Evolutionary conservation across 805 yeast genomes (phyloP).

Genomic region (Wickerhamomyces strasburgensis): DNA sequence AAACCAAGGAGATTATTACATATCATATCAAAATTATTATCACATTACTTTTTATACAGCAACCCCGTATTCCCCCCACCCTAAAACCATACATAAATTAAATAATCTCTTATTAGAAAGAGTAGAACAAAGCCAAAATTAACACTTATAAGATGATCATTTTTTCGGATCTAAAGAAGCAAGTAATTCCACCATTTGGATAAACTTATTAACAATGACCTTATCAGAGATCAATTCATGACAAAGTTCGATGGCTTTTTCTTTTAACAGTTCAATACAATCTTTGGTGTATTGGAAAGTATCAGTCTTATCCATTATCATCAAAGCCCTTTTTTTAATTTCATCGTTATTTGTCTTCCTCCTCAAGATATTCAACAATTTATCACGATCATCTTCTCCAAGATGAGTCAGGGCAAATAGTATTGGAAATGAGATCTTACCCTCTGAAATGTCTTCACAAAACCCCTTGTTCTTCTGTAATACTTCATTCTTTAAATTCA

Average conservation of each 20-base stretch:
- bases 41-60: too few species aligned
- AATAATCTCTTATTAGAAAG: too few species aligned
- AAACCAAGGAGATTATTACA: too few species aligned
- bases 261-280: constrained; percentile 9
- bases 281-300: constrained; percentile 18
- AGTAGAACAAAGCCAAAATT: not conserved
- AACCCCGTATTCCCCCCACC: too few species aligned
- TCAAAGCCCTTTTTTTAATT: constrained; percentile 47
- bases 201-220: not conserved
- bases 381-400: constrained; percentile 28
- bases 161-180: not conserved
- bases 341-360: constrained; percentile 46
- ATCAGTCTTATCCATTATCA: constrained; percentile 34
- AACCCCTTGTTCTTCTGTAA: constrained; percentile 64
- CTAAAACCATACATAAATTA: too few species aligned
- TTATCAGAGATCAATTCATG: constrained; percentile 1
- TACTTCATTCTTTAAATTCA: constrained; percentile 54
- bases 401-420: constrained; percentile 26
- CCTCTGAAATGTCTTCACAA: constrained; percentile 85
- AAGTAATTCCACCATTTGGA: not conserved
- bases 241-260: constrained; percentile 11
- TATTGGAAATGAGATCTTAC: constrained; percentile 83
- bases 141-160: not conserved
- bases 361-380: constrained; percentile 45
- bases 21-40: too few species aligned